Evolutionary conservation across 2,329 filamentous ascomycete genomes (phyloP).

Genomic region (Alternaria triticimaculans): DNA sequence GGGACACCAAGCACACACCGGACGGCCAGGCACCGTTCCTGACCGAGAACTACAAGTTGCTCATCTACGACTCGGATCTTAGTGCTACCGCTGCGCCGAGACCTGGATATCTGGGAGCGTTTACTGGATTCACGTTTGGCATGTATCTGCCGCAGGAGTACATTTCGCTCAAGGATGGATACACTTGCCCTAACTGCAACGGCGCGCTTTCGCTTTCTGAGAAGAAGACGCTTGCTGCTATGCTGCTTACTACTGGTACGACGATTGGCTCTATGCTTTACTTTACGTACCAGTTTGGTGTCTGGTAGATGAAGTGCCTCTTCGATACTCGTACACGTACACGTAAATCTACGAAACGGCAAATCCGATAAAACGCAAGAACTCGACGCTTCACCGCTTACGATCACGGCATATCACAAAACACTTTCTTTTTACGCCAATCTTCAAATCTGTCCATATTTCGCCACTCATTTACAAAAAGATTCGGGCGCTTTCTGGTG

Average conservation of each 20-base stretch:
- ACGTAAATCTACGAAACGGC: not conserved
- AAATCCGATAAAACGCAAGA: not conserved
- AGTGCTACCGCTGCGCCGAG: slow-evolving; percentile 59
- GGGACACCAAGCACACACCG: slow-evolving; percentile 61
- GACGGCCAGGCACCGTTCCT: slow-evolving; percentile 55
- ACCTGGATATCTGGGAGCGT: slow-evolving; percentile 63
- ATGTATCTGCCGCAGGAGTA: slow-evolving; percentile 66
- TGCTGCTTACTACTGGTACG: slow-evolving; percentile 62
- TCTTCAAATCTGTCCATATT: slow-evolving; percentile 31
- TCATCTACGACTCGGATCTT: slow-evolving; percentile 65
- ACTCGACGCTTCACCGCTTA: slow-evolving; percentile 6
- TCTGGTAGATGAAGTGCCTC: slow-evolving; percentile 38
- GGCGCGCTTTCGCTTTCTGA: slow-evolving; percentile 60
- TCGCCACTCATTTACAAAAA: slow-evolving; percentile 21
- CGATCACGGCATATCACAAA: slow-evolving; percentile 26
- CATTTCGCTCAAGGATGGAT: slow-evolving; percentile 55
- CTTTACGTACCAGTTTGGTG: slow-evolving; percentile 55
- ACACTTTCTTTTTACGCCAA: slow-evolving; percentile 13
- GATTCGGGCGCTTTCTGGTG: not conserved
- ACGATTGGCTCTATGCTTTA: slow-evolving; percentile 65
- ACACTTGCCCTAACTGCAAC: slow-evolving; percentile 63
- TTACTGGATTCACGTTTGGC: slow-evolving; percentile 63
- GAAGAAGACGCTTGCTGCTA: slow-evolving; percentile 62
- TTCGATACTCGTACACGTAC: not conserved
- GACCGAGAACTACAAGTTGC: slow-evolving; percentile 67